A percentile compares a stretch with the other conserved stretches of the same genome.
phyloP scores from a whole-genome alignment of 108 stramenopile species.

The Skeletonema tropicum region DNA sequence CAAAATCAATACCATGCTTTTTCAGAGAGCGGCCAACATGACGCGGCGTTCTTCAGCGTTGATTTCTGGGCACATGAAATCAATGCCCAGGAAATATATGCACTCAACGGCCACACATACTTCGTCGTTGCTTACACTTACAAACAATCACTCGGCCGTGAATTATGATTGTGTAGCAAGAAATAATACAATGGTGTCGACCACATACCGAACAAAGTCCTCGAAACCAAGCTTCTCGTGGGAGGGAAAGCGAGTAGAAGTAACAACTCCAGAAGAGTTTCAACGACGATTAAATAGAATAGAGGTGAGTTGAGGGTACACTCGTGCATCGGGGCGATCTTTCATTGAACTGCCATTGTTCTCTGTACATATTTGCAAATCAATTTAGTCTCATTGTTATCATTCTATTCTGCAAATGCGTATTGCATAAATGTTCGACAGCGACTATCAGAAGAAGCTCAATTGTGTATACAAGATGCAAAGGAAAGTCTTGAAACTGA shows the following conservation, averaged over 20 bases:
- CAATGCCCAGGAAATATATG: neutral
- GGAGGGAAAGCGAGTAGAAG: constrained; percentile 5
- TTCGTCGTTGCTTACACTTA: neutral
- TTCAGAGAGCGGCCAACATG: neutral
- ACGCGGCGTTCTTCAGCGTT: neutral
- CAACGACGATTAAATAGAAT: constrained; percentile 39
- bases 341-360: neutral
- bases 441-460: constrained; percentile 35
- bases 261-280: constrained; percentile 29
- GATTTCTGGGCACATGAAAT: neutral
- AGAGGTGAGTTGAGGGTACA: constrained; percentile 18
- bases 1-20: neutral
- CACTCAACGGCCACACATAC: neutral
- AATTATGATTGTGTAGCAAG: neutral
- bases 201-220: neutral
- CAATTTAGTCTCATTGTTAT: neutral
- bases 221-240: neutral
- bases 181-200: neutral
- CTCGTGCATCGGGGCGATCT: neutral
- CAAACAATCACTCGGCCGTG: neutral
- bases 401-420: no score
- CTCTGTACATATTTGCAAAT: neutral
- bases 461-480: constrained; percentile 38
- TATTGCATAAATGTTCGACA: neutral
- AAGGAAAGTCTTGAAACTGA: constrained; percentile 32